Base-by-base conservation (phyloP, 805 yeast genomes). In the Metschnikowia drakensbergensis region DNA sequence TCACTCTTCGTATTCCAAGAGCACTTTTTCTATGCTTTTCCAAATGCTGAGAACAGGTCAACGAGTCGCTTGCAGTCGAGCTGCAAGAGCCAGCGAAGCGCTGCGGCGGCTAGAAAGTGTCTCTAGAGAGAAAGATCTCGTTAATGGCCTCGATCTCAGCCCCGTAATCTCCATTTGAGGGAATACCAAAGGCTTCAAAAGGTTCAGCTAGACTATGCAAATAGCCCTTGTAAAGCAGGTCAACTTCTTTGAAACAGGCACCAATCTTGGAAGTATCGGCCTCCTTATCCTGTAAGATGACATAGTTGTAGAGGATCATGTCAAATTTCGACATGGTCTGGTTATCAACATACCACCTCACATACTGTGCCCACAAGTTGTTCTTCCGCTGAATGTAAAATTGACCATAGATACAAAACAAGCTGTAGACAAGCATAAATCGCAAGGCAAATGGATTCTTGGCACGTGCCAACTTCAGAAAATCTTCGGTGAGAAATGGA, bases 331-430 rank as follows among this genome's bases (percentile, higher is more conserved):
- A 27, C n/a, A 47, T 48, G 5, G 25, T 9, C n/a, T 33, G 39
- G 10, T 47, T 33, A 4, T 46, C 26, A 13, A 38, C 41, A 47
- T 47, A 66, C 64, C 62, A 59, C 2, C 29, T 23, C 11, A 59
- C 49, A 37, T 48, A 66, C 32, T 65, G 66, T 11, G 51, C 34
- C 73, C 73, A 68, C 25, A 66, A 51, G 46, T 64, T 66, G n/a
- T 49, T 34, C 4, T 52, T 37, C 22, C 51, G 45, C 45, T 55
- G 55, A 11, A 68, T 37, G 35, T 56, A 52, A 28, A 68, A 65
- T 11, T 62, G 49, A 17, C 55, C 50, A 42, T 59, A 50, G 2
- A 58, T 36, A 28, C 60, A 55, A 5, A 65, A 37, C 27, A 59
- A 49, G 10, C 63, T 38, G 49, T 54, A 64, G 0, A 54, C 46